Evolutionary conservation across 1,284 basidiomycete species (phyloP).

Genomic region (Rhodotorula sp.): DNA sequence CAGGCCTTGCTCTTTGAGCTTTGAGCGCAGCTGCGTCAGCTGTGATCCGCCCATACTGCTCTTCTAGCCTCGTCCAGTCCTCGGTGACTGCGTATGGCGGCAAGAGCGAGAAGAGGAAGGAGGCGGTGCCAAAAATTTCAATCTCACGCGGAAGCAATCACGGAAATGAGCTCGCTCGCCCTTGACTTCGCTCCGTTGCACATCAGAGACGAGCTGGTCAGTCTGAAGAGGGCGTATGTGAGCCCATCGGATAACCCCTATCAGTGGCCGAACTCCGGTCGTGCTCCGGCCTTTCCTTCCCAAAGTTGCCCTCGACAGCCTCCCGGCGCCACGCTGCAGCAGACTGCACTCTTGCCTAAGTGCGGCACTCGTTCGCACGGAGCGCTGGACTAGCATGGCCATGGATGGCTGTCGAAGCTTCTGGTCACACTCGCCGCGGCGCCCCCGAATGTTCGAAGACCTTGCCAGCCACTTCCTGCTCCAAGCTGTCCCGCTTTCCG

Average conservation of each 20-base stretch:
- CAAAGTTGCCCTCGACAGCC: too few species aligned
- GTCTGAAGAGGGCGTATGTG: too few species aligned
- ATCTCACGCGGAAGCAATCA: background rate
- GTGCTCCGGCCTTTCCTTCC: too few species aligned
- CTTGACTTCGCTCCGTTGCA: too few species aligned
- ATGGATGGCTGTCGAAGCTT: too few species aligned
- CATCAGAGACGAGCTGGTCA: too few species aligned
- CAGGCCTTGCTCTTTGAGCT: slow-evolving; percentile 72
- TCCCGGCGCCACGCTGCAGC: too few species aligned
- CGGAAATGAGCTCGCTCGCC: background rate
- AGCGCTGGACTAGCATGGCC: too few species aligned
- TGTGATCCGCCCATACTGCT: slow-evolving; percentile 61
- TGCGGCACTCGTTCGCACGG: background rate
- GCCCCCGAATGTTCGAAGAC: too few species aligned
- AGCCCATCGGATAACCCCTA: too few species aligned
- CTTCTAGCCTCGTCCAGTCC: slow-evolving; percentile 57
- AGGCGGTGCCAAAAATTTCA: background rate
- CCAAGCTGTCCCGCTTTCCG: background rate
- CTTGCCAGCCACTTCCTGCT: background rate
- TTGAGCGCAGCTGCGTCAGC: slow-evolving; percentile 80
- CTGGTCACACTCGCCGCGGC: too few species aligned
- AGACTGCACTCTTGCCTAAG: background rate
- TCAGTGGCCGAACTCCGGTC: too few species aligned
- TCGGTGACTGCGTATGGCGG: background rate
- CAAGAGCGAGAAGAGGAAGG: background rate